Evolutionary conservation across 2,329 filamentous ascomycete species (phyloP).

Genomic region (Samsoniella hepiali): DNA sequence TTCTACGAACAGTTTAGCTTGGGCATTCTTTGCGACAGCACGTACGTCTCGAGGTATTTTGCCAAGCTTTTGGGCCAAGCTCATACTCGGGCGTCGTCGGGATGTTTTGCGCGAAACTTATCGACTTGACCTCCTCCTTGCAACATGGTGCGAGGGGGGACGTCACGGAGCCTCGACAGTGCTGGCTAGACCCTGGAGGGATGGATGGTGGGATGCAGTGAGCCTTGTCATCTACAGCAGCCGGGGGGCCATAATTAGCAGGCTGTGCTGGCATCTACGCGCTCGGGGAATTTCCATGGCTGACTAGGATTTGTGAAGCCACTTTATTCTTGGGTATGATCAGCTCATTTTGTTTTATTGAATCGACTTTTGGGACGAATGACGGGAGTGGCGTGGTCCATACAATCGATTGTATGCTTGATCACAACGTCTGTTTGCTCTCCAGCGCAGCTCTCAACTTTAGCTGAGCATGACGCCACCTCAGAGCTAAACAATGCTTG

Average conservation of each 20-base stretch:
- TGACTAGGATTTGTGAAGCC: too few species aligned
- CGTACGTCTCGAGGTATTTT: not conserved
- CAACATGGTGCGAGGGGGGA: not conserved
- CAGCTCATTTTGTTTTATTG: too few species aligned
- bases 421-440: too few species aligned
- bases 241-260: not conserved
- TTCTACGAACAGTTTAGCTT: constrained; percentile 4
- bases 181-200: not conserved
- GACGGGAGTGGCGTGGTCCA: too few species aligned
- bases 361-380: too few species aligned
- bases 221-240: not conserved
- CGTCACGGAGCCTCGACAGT: not conserved
- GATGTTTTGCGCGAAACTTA: not conserved
- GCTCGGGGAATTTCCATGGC: too few species aligned
- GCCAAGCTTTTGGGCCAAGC: not conserved
- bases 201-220: not conserved
- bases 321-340: too few species aligned
- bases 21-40: not conserved
- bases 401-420: too few species aligned
- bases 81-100: not conserved
- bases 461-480: too few species aligned
- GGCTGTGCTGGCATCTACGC: too few species aligned
- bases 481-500: too few species aligned
- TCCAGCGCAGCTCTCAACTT: too few species aligned
- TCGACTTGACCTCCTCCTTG: not conserved